Evolutionary conservation across 2,329 filamentous ascomycete genomes (phyloP).

Genomic region (Sphaerulina vaccinii): DNA sequence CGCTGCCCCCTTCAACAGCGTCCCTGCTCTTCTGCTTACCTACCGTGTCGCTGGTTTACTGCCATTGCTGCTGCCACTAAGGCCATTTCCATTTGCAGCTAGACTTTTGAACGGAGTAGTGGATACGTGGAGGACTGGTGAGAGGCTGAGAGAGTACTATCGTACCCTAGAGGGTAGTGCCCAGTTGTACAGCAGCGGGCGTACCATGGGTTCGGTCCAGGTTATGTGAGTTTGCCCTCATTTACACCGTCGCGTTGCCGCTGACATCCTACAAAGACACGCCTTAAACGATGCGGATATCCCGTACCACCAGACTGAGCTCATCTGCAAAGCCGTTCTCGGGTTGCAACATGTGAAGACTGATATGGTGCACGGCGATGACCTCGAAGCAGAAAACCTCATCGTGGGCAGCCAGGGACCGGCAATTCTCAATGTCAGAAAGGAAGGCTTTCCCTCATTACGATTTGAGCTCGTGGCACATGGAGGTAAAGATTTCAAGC

Average conservation of each 20-base stretch:
- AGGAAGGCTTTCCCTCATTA: constrained; percentile 33
- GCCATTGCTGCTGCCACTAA: constrained; percentile 74
- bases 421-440: constrained; percentile 24
- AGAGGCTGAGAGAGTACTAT: constrained; percentile 65
- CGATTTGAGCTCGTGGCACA: constrained; percentile 46
- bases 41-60: constrained; percentile 78
- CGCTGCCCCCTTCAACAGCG: constrained; percentile 73
- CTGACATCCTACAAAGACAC: constrained; percentile 48
- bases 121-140: constrained; percentile 78
- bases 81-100: constrained; percentile 63
- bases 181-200: constrained; percentile 39
- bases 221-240: constrained; percentile 50
- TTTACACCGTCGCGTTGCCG: neutral
- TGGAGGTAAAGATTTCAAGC: constrained; percentile 38
- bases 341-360: constrained; percentile 45
- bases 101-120: constrained; percentile 63
- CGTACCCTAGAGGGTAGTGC: constrained; percentile 47
- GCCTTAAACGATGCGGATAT: constrained; percentile 81
- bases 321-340: constrained; percentile 61
- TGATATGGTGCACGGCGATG: constrained; percentile 31
- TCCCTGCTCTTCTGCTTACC: constrained; percentile 69
- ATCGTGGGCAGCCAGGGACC: constrained; percentile 36
- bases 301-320: constrained; percentile 67
- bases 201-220: constrained; percentile 52
- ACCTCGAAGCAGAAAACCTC: constrained; percentile 28